These are phyloP conservation scores for Rosellinia necatrix DNA, from an alignment of 2,329 filamentous ascomycete genomes.

Conservation along the genomic window DNA sequence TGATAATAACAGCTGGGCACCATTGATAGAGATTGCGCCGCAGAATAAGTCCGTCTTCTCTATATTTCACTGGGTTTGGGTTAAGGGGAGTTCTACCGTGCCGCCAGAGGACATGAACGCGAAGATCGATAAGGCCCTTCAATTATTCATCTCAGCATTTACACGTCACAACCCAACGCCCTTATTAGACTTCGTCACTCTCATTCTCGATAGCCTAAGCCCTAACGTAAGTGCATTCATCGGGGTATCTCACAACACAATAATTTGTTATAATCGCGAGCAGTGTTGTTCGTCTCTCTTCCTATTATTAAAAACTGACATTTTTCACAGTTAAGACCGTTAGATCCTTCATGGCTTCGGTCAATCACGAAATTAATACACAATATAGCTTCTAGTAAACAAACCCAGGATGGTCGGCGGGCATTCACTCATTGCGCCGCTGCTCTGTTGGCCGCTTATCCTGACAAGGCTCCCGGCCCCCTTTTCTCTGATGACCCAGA, in stretches of 20 bases:
- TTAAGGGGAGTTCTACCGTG: conserved; percentile 48
- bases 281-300: neutral
- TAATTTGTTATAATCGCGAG: neutral
- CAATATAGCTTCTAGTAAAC: conserved; percentile 58
- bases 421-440: conserved; percentile 65
- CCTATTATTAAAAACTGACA: conserved; percentile 20
- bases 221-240: conserved; percentile 47
- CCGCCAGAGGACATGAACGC: conserved; percentile 35
- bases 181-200: conserved; percentile 60
- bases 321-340: conserved; percentile 50
- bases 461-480: conserved; percentile 48
- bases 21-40: conserved; percentile 62
- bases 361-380: conserved; percentile 54
- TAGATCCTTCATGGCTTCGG: conserved; percentile 59
- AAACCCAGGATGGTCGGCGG: conserved; percentile 58
- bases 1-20: conserved; percentile 54
- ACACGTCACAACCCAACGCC: conserved; percentile 64
- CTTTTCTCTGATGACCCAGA: conserved; percentile 56
- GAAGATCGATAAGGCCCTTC: conserved; percentile 54
- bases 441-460: conserved; percentile 61
- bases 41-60: conserved; percentile 59
- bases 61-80: conserved; percentile 61
- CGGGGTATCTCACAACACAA: neutral
- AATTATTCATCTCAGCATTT: conserved; percentile 43
- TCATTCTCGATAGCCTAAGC: conserved; percentile 55